Evolutionary conservation across 257 asterid species (phyloP).

Genomic region (Lithospermum erythrorhizon): DNA sequence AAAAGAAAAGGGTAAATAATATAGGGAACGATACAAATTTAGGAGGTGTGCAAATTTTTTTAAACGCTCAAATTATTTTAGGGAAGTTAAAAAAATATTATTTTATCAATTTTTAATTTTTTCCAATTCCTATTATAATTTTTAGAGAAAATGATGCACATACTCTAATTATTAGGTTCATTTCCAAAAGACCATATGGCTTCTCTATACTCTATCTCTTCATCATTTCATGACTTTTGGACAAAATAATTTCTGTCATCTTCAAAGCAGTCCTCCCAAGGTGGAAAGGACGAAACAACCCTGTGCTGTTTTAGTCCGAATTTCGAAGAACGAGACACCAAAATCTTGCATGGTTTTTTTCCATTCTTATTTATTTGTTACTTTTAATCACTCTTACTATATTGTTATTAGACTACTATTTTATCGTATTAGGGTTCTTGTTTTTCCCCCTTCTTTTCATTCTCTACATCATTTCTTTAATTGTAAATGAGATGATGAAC

Average conservation of each 20-base stretch:
- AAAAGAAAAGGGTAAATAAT: no score
- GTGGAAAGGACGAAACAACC: constrained; percentile 13
- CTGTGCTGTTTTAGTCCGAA: no score
- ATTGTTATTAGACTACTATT: constrained; percentile 3
- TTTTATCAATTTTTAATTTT: no score
- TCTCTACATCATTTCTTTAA: no score
- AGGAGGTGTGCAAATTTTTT: no score
- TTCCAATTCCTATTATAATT: no score
- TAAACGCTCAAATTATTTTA: constrained; percentile 8
- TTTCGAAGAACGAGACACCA: constrained; percentile 17
- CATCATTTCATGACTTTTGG: constrained; percentile 4
- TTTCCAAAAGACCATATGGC: not conserved
- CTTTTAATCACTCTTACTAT: constrained; percentile 7
- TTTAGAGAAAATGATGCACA: no score
- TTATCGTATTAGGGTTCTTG: constrained; percentile 3
- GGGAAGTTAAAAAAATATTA: no score
- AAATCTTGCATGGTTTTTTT: constrained; percentile 9
- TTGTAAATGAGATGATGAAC: not conserved
- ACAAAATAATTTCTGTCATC: constrained; percentile 16
- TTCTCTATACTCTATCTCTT: not conserved
- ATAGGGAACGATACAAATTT: no score
- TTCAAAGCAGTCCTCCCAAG: constrained; percentile 19
- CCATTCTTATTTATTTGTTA: constrained; percentile 7
- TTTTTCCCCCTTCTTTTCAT: not conserved
- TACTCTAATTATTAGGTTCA: no score